phyloP scores from a whole-genome alignment of 2,329 filamentous ascomycete genomes.

The Penicillium digitatum region DNA sequence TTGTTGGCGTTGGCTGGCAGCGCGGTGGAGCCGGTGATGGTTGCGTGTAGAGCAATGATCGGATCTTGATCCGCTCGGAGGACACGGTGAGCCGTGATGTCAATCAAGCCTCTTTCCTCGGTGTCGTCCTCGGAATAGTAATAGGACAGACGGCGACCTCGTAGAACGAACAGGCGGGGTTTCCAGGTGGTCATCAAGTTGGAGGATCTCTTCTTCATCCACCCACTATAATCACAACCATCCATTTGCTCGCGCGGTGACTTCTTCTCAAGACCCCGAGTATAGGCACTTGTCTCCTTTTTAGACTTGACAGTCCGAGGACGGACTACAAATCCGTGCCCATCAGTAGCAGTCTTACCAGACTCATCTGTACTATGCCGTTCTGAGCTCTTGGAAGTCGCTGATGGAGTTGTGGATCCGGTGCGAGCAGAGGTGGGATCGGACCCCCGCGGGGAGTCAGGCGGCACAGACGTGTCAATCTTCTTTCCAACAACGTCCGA shows the following conservation, averaged over 20 bases:
- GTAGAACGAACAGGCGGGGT: constrained; percentile 88
- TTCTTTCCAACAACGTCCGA: constrained; percentile 67
- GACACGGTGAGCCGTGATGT: constrained; percentile 97
- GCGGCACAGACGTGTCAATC: constrained; percentile 40
- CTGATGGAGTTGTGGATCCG: constrained; percentile 65
- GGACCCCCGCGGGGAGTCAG: constrained; percentile 50
- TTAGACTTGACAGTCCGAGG: constrained; percentile 68
- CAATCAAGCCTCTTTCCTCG: constrained; percentile 91
- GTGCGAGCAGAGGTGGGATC: constrained; percentile 67
- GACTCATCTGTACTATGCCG: constrained; percentile 67
- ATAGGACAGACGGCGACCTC: constrained; percentile 85
- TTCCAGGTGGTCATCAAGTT: constrained; percentile 98
- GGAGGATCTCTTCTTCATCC: constrained; percentile 99
- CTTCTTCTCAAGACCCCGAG: constrained; percentile 76
- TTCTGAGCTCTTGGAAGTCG: constrained; percentile 67
- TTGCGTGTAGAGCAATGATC: constrained; percentile 84
- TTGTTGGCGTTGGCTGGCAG: constrained; percentile 47
- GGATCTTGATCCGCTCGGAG: constrained; percentile 88
- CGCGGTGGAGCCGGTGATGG: constrained; percentile 78
- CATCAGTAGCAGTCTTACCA: constrained; percentile 43
- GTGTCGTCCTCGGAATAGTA: constrained; percentile 93
- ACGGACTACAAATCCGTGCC: constrained; percentile 47
- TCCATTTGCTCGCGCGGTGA: constrained; percentile 77
- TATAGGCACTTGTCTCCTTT: constrained; percentile 93
- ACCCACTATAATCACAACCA: constrained; percentile 87